A percentile compares a stretch with the other conserved stretches of the same genome.
These are phyloP conservation scores for Suillus clintonianus DNA, from an alignment of 768 basidiomycete species.

Conservation along the genomic window DNA sequence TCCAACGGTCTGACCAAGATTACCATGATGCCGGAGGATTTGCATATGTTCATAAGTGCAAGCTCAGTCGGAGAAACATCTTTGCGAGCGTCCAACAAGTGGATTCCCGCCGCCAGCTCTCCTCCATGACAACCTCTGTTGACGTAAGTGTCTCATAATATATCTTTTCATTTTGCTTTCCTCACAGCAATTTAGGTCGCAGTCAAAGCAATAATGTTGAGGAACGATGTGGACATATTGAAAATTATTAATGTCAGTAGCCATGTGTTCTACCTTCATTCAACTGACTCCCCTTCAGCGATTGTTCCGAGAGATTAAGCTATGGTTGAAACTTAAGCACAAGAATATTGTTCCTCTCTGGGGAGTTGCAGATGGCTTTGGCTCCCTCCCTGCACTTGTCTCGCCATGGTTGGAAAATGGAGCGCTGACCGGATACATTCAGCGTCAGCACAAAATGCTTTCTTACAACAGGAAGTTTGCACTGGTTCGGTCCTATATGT, in stretches of 20 bases:
- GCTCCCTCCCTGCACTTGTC: slow-evolving; percentile 33
- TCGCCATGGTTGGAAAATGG: slow-evolving; percentile 36
- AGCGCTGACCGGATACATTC: slow-evolving; percentile 23
- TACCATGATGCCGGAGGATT: not conserved
- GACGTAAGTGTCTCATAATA: not conserved
- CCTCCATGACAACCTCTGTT: not conserved
- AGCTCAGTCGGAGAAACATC: not conserved
- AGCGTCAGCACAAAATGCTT: slow-evolving; percentile 1
- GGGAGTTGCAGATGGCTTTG: slow-evolving; percentile 28
- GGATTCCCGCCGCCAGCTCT: not conserved
- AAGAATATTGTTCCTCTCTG: slow-evolving; percentile 30
- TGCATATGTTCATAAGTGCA: not conserved
- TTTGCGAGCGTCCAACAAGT: not conserved
- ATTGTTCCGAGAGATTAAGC: slow-evolving; percentile 30
- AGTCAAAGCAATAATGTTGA: not conserved
- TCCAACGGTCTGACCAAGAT: not conserved
- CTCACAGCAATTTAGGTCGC: not conserved
- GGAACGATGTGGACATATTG: not conserved
- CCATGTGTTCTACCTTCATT: not conserved
- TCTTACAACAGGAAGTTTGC: not conserved
- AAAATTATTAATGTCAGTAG: no score
- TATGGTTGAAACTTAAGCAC: slow-evolving; percentile 33
- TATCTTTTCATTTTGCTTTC: not conserved
- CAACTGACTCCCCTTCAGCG: slow-evolving; percentile 11
- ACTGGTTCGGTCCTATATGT: no score